Base-by-base conservation (phyloP, 495 filamentous ascomycete genomes). In the Stereocaulon alpinum region DNA sequence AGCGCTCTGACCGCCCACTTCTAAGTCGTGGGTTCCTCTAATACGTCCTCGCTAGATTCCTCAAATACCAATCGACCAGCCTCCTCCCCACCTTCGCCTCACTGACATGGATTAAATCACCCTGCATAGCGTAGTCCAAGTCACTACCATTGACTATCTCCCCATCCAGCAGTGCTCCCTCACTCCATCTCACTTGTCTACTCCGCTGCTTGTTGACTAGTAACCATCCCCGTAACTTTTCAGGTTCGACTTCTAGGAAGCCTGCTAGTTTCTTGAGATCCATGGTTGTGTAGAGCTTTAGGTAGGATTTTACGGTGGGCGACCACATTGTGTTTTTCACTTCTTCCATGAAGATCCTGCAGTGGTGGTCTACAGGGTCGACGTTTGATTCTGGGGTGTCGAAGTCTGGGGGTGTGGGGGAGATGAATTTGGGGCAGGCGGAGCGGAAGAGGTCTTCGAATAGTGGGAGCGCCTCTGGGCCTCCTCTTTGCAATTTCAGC, bases 281-380 rank as follows among this genome's bases (percentile, higher is more conserved):
- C 89, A 97, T 96, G 62, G 94, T 98, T 43, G 94, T 97, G 80
- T 98, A 98, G 57, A 98, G 89, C 71, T 95, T 93, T 59, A 98
- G 82, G 79, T 97, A 98, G 56, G 91, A 96, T 76, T 92, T 94
- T 67, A 98, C 82, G 41, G 91, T 96, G 42, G 93, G 93, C 70
- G 87, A 89, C 70, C 77, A 84, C 76, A 85, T 86, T 76, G 95
- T 97, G 81, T 96, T 95, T 83, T 93, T 94, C 69, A 98, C 91
- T 78, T 97, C 93, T 61, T 95, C 89, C 92, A 98, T 96, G 79
- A 98, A 98, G 76, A 97, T 87, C 67, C 85, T 78, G 65, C 93
- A 84, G 72, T 98, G 94, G 78, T 98, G 93, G 72, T 98, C 91
- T 66, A 96, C 84, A 61, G 93, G 94, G 74, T 98, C 93, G 68